Base-by-base conservation (phyloP, 306 rosid species). In the Inga laurina region DNA sequence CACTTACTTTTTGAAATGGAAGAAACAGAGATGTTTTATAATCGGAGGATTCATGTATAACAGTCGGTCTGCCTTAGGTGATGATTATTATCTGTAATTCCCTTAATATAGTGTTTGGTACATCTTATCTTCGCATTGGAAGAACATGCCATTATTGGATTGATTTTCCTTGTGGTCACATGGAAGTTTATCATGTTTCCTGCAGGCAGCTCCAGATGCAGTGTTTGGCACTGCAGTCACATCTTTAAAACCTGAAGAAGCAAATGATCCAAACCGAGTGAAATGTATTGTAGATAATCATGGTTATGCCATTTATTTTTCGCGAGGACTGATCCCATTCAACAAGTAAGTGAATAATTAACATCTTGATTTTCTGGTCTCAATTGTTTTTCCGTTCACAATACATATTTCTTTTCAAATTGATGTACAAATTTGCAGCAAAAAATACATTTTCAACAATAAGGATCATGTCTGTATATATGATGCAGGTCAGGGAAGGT, bases 221-320 rank as follows among this genome's bases (percentile, higher is more conserved):
- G 99, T 96, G 81, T 96, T 96, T 87, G 94, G 99, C 88, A 96
- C 99, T 46, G 98, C 99, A 19, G 98, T 96, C 85, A 92, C 97
- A 8, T 85, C 98, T 75, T 88, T 96, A 83, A 91, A 91, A 81
- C 90, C 94, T 32, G 98, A 92, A 90, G 97, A 96, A 84, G 97
- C 97, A 19, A 84, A 79, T 67, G 97, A 96, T 84, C 91, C 97
- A 46, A 96, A 96, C 85, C 91, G 98, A 62, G 99, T 96, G 84
- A 94, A 96, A 87, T 96, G 99, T 71, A 94, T 96, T 52, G 82
- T 92, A 46, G 94, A 94, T 77, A 89, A 90, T 78, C 79, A 11
- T 75, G 98, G 98, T 57, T 96, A 92, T 79, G 99, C 98, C 77
- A 91, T 96, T 75, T 96, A 96, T 88, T 96, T 96, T 84, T 94